Conservation (phyloP, 495 filamentous ascomycete genomes). For the Thozetella sp. region DNA sequence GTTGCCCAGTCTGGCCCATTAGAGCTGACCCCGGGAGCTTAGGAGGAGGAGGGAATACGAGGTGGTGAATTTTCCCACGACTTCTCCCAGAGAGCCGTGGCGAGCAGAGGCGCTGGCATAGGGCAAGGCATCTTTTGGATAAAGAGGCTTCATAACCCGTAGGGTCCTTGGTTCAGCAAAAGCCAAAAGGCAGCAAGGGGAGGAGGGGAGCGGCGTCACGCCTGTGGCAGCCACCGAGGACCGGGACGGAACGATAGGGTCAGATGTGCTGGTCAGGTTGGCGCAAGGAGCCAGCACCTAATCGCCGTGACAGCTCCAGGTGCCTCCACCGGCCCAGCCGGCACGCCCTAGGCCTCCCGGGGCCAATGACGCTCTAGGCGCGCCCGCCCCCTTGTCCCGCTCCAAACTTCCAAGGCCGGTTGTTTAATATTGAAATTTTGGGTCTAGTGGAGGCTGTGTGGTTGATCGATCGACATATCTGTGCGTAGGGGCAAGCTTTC, state of each 20-base stretch:
- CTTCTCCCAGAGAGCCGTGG: background rate
- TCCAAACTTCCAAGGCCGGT: background rate
- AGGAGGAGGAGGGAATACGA: background rate
- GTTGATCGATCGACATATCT: background rate
- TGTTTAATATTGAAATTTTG: background rate
- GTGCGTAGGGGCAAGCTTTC: background rate
- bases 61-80: background rate
- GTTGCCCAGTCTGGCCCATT: too few relatives aligned
- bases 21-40: too few relatives aligned
- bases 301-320: background rate
- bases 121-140: too few relatives aligned
- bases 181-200: background rate
- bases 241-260: conserved; percentile 1
- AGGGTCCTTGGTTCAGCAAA: background rate
- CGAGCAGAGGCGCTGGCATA: background rate
- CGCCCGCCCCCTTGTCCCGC: background rate
- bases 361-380: too few relatives aligned
- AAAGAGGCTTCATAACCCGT: background rate
- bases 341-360: too few relatives aligned
- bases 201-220: background rate
- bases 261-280: background rate
- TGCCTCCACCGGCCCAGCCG: background rate
- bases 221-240: too few relatives aligned
- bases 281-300: background rate
- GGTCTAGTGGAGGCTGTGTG: background rate